Percentiles rank a stretch among this genome's conserved stretches.
phyloP scores from a whole-genome alignment of 768 basidiomycete species.

The Saitozyma podzolica region DNA sequence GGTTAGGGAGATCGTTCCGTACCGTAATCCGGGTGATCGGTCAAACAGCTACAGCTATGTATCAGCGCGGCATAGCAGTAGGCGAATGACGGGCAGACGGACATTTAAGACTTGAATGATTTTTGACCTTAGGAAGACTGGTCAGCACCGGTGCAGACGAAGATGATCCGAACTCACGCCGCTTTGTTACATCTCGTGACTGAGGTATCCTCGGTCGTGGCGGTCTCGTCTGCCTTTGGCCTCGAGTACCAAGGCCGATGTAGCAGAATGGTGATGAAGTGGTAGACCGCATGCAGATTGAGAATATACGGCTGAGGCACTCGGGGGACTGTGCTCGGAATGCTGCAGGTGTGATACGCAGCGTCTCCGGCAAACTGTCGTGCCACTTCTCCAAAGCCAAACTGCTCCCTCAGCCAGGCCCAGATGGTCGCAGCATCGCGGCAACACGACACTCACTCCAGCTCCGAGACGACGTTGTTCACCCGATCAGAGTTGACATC shows the following conservation, averaged over 20 bases:
- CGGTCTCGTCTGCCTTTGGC: background rate
- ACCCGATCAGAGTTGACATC: too few relatives aligned
- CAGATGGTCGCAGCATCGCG: background rate
- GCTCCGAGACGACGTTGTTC: background rate
- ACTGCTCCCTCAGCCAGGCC: too few relatives aligned
- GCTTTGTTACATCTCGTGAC: too few relatives aligned
- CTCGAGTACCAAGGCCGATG: slow-evolving; percentile 7
- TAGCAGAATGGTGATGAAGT: slow-evolving; percentile 10
- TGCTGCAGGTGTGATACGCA: background rate
- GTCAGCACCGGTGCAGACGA: too few relatives aligned
- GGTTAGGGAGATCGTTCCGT: slow-evolving; percentile 54
- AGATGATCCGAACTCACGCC: too few relatives aligned
- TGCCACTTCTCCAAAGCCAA: too few relatives aligned
- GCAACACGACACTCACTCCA: background rate
- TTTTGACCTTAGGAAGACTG: too few relatives aligned
- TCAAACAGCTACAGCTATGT: slow-evolving; percentile 53
- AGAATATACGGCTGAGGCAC: slow-evolving; percentile 3
- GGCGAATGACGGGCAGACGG: background rate
- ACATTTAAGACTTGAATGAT: background rate
- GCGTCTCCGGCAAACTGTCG: background rate
- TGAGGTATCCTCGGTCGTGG: too few relatives aligned
- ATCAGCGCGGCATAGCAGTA: background rate
- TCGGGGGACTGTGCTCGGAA: background rate
- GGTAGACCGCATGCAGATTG: slow-evolving; percentile 6
- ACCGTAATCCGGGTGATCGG: slow-evolving; percentile 61